Conservation (phyloP, 257 asterid genomes). For the Solanum microdontum region DNA sequence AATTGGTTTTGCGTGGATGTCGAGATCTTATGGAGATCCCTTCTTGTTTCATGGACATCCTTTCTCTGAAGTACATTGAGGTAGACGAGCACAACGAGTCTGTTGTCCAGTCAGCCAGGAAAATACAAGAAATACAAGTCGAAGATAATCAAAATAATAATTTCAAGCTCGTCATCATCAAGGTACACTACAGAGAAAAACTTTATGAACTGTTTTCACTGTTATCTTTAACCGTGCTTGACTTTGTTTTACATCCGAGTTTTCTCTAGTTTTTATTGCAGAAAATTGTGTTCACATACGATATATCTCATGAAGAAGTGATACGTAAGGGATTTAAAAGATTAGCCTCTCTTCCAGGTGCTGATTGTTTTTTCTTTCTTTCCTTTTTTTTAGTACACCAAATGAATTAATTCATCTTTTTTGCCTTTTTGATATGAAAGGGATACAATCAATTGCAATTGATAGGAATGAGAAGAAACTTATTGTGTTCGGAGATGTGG, state of each 20-base stretch:
- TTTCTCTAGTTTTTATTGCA: background rate
- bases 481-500: background rate
- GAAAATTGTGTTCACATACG: background rate
- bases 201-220: too few species aligned
- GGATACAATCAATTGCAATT: background rate
- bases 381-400: too few species aligned
- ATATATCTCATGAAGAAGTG: too few species aligned
- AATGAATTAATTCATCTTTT: too few species aligned
- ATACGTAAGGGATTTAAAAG: too few species aligned
- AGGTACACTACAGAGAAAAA: background rate
- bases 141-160: background rate
- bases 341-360: too few species aligned
- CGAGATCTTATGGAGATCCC: too few species aligned
- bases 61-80: background rate
- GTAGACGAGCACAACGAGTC: background rate
- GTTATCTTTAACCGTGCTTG: too few species aligned
- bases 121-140: background rate
- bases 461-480: accelerated
- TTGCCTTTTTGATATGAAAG: background rate
- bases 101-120: background rate
- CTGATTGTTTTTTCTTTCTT: too few species aligned
- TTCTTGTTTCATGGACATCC: background rate
- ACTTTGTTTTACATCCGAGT: too few species aligned
- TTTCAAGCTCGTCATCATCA: background rate
- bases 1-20: background rate